Base-by-base conservation (phyloP, 768 basidiomycete species). In the Leucosporidium creatinivorum region DNA sequence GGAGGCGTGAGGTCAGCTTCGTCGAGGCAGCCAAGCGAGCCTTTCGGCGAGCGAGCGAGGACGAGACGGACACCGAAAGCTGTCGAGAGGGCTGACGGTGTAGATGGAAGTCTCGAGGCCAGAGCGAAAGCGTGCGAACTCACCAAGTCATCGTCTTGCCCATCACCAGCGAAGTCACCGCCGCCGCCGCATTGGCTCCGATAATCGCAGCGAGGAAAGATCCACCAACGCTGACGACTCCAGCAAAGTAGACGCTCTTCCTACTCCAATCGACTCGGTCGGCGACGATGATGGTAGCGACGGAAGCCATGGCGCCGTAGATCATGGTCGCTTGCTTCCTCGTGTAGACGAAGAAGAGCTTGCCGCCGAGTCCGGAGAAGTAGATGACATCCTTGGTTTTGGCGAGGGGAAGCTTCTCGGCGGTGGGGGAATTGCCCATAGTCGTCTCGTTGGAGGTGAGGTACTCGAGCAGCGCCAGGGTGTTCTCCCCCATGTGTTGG, bases 401-500 rank as follows among this genome's bases (percentile, higher is more conserved):
- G 18, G 91, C 81, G 1, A 80, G 80, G 0, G 88, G 85, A n/a
- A 92, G 79, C 13, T 89, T 87, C 0, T 87, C 63, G 21, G 74
- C 64, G 28, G 56, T 23, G 23, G 69, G 69, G 8, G 75, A 70
- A 23, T 79, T 73, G 57, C 72, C 72, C 28, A 73, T 64, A 0
- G 77, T 66, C 0, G 79, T 92, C 12, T 78, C 81, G 1, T 83
- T 76, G 0, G 87, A 86, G 0, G 91, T 86, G 25, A 96, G 83
- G 77, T 89, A 83, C 47, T 82, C 81, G 26, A 94, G 79, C 23
- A 96, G 84, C 0, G 89, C 89, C 19, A 93, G 84, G 3, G 86
- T 82, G 71, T 96, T 96, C 67, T 91, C 88, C 26, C 84, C 92
- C 86, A 97, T 93, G 79, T 96, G 87, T 82, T 92, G 79, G 1